Percentiles rank a stretch among this genome's conserved stretches.
Conservation (phyloP, 176 grass and related monocot species). For the Coix lacrymajobi region DNA sequence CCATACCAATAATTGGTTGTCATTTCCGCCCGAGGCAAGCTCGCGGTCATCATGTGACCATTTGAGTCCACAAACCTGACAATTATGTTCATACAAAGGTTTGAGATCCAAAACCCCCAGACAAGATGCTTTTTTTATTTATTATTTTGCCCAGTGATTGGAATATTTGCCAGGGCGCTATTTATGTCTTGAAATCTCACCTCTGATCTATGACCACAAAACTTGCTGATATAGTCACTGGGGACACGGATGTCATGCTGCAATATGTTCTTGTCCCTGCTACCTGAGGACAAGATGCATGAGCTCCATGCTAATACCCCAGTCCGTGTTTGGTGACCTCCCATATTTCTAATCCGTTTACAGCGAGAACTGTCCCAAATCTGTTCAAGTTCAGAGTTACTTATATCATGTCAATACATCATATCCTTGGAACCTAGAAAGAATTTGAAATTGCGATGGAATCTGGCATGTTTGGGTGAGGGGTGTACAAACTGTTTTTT, state of each 20-base stretch:
- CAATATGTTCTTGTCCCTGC: constrained; percentile 92
- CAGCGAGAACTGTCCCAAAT: constrained; percentile 93
- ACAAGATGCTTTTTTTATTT: not conserved
- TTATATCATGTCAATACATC: not conserved
- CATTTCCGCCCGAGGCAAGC: constrained; percentile 96
- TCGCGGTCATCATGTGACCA: constrained; percentile 97
- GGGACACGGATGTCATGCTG: constrained; percentile 85
- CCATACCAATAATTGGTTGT: constrained; percentile 95
- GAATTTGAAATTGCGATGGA: not conserved
- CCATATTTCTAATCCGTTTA: constrained; percentile 82
- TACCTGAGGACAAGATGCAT: constrained; percentile 89
- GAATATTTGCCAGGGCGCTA: constrained; percentile 4
- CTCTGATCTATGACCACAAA: constrained; percentile 88
- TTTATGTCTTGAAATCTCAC: constrained; percentile 25
- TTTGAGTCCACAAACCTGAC: constrained; percentile 90
- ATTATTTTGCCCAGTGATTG: not conserved
- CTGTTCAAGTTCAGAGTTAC: constrained; percentile 28
- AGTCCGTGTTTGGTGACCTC: constrained; percentile 77
- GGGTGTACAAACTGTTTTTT: not conserved
- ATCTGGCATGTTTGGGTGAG: not conserved
- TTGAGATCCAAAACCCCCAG: not conserved
- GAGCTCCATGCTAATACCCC: constrained; percentile 86
- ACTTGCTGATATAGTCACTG: constrained; percentile 71
- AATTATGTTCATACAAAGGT: not conserved
- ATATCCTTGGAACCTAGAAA: not conserved